Evolutionary conservation across 306 rosid genomes (phyloP).

Genomic region (Dryas alaskensis): DNA sequence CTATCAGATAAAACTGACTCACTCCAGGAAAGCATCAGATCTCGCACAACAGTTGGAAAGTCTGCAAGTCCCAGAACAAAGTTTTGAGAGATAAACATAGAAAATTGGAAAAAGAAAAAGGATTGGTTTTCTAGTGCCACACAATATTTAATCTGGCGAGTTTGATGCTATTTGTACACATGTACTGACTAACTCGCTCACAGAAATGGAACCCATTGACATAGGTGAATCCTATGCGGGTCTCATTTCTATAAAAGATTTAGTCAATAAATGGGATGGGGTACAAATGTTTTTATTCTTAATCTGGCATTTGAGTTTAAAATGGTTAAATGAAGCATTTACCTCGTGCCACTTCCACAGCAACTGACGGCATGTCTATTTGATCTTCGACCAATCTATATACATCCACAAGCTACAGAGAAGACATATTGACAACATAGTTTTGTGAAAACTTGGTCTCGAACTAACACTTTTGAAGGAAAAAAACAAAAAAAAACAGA

Average conservation of each 20-base stretch:
- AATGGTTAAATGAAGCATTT: slow-evolving; percentile 19
- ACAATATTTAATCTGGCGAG: too few relatives aligned
- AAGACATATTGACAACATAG: slow-evolving; percentile 31
- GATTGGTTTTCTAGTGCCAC: too few relatives aligned
- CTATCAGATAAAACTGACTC: slow-evolving; percentile 70
- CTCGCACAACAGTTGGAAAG: slow-evolving; percentile 68
- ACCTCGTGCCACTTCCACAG: slow-evolving; percentile 90
- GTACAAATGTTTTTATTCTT: neutral
- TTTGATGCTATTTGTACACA: too few relatives aligned
- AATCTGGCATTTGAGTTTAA: neutral
- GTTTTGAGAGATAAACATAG: slow-evolving; percentile 11
- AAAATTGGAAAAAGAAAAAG: neutral
- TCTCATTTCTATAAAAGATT: neutral
- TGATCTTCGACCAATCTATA: slow-evolving; percentile 87
- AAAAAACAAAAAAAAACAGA: slow-evolving; percentile 1
- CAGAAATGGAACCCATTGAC: neutral
- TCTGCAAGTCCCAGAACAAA: slow-evolving; percentile 41
- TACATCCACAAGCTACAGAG: slow-evolving; percentile 82
- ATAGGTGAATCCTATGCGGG: neutral
- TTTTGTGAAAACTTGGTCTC: neutral
- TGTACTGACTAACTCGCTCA: too few relatives aligned
- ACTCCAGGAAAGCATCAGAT: slow-evolving; percentile 88
- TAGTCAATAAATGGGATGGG: slow-evolving; percentile 1
- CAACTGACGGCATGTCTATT: slow-evolving; percentile 76
- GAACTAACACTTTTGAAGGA: neutral